Evolutionary conservation across 495 filamentous ascomycete species (phyloP).

Genomic region (Aspergillus cavernicola): DNA sequence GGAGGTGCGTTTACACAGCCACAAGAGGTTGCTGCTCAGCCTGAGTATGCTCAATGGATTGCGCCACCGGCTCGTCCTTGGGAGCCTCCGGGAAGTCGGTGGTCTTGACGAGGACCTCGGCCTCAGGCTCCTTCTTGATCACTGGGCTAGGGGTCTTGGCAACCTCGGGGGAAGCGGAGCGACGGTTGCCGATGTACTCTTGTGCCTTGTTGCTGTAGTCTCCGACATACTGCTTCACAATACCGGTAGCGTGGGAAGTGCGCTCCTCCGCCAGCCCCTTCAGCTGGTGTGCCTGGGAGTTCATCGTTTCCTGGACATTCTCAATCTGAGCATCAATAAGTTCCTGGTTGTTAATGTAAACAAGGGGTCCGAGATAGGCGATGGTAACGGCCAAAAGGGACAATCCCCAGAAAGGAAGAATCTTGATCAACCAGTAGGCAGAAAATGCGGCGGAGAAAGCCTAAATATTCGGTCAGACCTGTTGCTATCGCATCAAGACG

Average conservation of each 20-base stretch:
- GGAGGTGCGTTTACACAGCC: constrained; percentile 28
- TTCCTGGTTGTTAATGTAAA: constrained; percentile 92
- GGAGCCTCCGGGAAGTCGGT: constrained; percentile 63
- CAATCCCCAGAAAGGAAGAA: constrained; percentile 91
- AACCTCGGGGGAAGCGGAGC: constrained; percentile 46
- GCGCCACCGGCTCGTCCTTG: constrained; percentile 45
- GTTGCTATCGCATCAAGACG: not conserved
- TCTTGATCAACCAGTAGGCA: constrained; percentile 90
- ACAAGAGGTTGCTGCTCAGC: constrained; percentile 35
- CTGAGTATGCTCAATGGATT: constrained; percentile 24
- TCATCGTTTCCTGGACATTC: constrained; percentile 66
- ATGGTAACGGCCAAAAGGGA: constrained; percentile 70
- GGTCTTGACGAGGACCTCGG: constrained; percentile 39
- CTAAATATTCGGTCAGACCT: constrained; percentile 35
- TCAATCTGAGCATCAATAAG: constrained; percentile 82
- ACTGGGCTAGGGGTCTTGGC: constrained; percentile 33
- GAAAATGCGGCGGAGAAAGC: constrained; percentile 75
- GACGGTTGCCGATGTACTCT: constrained; percentile 58
- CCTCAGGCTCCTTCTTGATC: constrained; percentile 53
- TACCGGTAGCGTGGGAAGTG: constrained; percentile 68
- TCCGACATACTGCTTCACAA: constrained; percentile 75
- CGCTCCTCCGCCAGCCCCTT: constrained; percentile 77
- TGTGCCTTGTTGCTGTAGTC: constrained; percentile 86
- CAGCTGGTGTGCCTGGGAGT: constrained; percentile 77
- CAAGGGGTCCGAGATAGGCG: constrained; percentile 79